phyloP scores from a whole-genome alignment of 306 rosid genomes.

The Gleditsia sinensis region DNA sequence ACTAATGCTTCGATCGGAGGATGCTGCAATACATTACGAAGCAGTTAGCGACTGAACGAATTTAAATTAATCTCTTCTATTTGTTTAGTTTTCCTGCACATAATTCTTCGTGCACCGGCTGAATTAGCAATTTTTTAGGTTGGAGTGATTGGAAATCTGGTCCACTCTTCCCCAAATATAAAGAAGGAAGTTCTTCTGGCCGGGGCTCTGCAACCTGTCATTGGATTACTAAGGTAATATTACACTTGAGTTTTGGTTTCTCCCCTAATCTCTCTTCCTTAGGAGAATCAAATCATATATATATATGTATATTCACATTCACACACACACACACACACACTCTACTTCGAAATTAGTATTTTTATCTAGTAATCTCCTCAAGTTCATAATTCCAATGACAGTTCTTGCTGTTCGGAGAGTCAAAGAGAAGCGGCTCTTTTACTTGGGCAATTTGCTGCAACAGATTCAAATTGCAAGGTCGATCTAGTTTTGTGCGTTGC shows the following conservation, averaged over 20 bases:
- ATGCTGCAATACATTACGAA: slow-evolving; percentile 57
- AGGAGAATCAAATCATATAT: not conserved
- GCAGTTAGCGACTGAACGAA: slow-evolving; percentile 49
- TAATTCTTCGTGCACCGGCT: slow-evolving; percentile 18
- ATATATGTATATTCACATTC: too few species aligned
- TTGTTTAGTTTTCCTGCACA: not conserved
- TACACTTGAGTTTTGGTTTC: not conserved
- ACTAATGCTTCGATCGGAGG: slow-evolving; percentile 66
- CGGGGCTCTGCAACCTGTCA: slow-evolving; percentile 80
- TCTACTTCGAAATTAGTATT: not conserved
- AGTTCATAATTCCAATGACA: slow-evolving; percentile 24
- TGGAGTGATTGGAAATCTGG: slow-evolving; percentile 80
- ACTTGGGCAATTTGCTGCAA: slow-evolving; percentile 77
- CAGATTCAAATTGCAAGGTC: slow-evolving; percentile 77
- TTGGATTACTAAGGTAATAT: slow-evolving; percentile 56
- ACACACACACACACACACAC: too few species aligned
- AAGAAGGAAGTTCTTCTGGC: slow-evolving; percentile 64
- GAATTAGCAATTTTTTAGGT: slow-evolving; percentile 44
- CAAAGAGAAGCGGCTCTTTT: slow-evolving; percentile 72
- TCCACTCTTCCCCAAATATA: slow-evolving; percentile 70
- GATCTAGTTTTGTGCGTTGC: not conserved
- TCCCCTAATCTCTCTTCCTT: not conserved
- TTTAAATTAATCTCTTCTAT: not conserved
- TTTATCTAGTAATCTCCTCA: not conserved
- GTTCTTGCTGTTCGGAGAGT: slow-evolving; percentile 62